Evolutionary conservation across 345 rosid genomes (phyloP).

Genomic region (Anacardium occidentale): DNA sequence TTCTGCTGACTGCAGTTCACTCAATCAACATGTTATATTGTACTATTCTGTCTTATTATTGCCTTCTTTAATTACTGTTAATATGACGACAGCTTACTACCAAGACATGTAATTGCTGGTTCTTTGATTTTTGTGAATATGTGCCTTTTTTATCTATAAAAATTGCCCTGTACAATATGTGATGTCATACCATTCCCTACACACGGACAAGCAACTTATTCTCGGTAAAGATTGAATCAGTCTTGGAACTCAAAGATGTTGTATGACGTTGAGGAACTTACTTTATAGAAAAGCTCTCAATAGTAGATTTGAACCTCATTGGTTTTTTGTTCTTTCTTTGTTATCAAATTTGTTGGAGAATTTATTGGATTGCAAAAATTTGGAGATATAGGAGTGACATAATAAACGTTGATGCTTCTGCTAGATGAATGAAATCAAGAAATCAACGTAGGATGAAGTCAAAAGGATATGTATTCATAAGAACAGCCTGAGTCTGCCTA

Average conservation of each 20-base stretch:
- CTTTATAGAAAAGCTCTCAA: not conserved
- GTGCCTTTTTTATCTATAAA: not conserved
- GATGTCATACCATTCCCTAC: not conserved
- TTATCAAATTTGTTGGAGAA: not conserved
- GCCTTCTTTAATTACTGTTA: not conserved
- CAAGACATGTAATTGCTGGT: not conserved
- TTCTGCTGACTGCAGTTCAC: not conserved
- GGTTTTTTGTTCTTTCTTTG: not conserved
- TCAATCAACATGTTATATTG: not conserved
- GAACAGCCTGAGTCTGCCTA: not conserved
- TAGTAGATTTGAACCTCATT: not conserved
- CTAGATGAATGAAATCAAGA: not conserved
- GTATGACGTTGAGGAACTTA: not conserved
- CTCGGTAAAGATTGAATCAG: not conserved
- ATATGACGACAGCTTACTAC: not conserved
- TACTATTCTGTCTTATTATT: constrained; percentile 6
- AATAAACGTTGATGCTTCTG: not conserved
- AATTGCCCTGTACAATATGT: not conserved
- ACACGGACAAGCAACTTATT: not conserved
- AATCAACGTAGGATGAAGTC: not conserved
- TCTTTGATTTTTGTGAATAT: not conserved
- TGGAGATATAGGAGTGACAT: not conserved
- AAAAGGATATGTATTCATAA: not conserved
- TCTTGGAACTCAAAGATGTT: constrained; percentile 1
- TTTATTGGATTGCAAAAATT: not conserved